Base-by-base conservation (phyloP, 306 rosid species). In the Vigna mungo region DNA sequence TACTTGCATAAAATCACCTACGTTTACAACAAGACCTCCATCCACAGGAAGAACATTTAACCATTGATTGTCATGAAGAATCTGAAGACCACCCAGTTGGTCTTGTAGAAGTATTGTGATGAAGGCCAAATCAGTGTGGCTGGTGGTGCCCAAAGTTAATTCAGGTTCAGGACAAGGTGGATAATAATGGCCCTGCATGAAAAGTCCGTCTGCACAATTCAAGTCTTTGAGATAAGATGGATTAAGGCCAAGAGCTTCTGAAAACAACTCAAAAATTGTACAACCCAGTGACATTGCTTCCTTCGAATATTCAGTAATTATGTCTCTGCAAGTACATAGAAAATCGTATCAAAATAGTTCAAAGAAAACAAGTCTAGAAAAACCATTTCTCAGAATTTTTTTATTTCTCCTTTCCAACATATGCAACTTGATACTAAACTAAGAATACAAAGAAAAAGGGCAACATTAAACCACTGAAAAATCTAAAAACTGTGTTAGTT, bases 151-250 rank as follows among this genome's bases (percentile, higher is more conserved):
- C 51, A 88, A 3, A 36, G 90, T 80, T 34, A 88, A 21, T 13
- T 88, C 86, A 37, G 89, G 89, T 37, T 86, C 79, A 11, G 88
- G 90, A 53, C 92, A 88, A 43, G 81, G 56, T 7, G 85, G 87
- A 71, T 83, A 86, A 72, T 86, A 89, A 37, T 86, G 90, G 13
- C 90, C 84, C 7, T 62, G 17, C 43, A 76, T 9, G 37, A 17
- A 18, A 9, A 79, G 72, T 4, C 86, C 87, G 32, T 84, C 80
- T 0, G 16, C 66, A 13, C 92, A 89, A 8, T 3, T 72, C 55
- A 86, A 46, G 12, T 75, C 76, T 10, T 76, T 78, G 12, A 89
- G 76, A 81, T 72, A 68, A 63, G 68, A 76, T 18, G 72, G 78
- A 11, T 78, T 11, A 15, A 89, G 76, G 6, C 87, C 84, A 55